A percentile compares a stretch with the other conserved stretches of the same genome.
Evolutionary conservation across 768 basidiomycete species (phyloP).

Genomic region (Erythrobasidium yunnanense): DNA sequence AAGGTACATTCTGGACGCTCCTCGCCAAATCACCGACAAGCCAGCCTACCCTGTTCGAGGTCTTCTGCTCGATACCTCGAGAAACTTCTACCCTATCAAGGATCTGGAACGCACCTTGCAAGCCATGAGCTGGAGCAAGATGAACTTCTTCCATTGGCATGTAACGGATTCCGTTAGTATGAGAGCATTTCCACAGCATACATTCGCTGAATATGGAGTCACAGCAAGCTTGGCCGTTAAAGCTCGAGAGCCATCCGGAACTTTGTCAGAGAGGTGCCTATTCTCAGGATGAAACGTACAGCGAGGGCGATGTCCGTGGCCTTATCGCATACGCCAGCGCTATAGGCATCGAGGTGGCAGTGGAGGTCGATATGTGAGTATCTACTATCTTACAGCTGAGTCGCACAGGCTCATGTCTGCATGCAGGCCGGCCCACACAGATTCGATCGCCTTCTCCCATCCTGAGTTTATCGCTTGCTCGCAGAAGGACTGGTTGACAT

Average conservation of each 20-base stretch:
- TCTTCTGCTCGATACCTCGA: constrained; percentile 67
- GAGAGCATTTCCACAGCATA: background rate
- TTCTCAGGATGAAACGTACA: constrained; percentile 50
- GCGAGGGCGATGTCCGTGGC: constrained; percentile 49
- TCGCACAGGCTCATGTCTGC: constrained; percentile 48
- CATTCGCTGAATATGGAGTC: background rate
- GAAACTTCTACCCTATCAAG: constrained; percentile 52
- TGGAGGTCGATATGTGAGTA: constrained; percentile 42
- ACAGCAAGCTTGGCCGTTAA: constrained; percentile 60
- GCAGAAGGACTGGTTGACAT: constrained; percentile 42
- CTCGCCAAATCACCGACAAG: background rate
- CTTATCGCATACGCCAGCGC: constrained; percentile 60
- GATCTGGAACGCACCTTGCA: constrained; percentile 62
- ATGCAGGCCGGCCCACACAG: constrained; percentile 64
- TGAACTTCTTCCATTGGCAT: constrained; percentile 58
- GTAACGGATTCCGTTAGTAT: constrained; percentile 52
- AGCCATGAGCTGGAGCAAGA: constrained; percentile 67
- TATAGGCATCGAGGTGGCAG: constrained; percentile 64
- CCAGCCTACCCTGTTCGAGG: constrained; percentile 46
- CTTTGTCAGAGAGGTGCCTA: constrained; percentile 56
- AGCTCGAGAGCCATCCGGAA: constrained; percentile 53
- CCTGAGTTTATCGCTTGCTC: constrained; percentile 66
- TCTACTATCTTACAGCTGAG: background rate
- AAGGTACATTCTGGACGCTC: constrained; percentile 18
- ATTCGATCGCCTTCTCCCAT: constrained; percentile 53